A percentile compares a stretch with the other conserved stretches of the same genome.
phyloP scores from a whole-genome alignment of 2,329 filamentous ascomycete genomes.

The Fusarium redolens region DNA sequence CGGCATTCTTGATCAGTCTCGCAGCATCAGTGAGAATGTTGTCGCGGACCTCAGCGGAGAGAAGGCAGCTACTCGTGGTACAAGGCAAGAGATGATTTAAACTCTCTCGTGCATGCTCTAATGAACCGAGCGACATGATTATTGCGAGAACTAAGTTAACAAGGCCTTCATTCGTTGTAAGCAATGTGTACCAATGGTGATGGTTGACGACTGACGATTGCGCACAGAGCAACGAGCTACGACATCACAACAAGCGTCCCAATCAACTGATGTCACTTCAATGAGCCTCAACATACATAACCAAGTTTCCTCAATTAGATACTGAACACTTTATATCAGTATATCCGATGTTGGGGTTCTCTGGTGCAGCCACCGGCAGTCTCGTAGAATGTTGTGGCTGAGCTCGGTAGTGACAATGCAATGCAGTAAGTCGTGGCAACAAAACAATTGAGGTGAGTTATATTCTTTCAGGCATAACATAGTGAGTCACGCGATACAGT shows the following conservation, averaged over 20 bases:
- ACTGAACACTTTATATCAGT: accelerated
- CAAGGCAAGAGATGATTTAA: neutral
- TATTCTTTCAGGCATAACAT: accelerated
- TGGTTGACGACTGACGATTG: neutral
- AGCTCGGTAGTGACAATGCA: neutral
- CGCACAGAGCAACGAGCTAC: neutral
- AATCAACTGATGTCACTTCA: accelerated
- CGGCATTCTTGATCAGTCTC: no score
- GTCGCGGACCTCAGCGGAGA: no score
- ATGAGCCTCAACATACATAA: accelerated
- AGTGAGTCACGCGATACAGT: accelerated
- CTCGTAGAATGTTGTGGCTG: no score
- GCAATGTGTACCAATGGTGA: neutral
- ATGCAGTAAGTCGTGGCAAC: no score
- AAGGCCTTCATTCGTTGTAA: neutral
- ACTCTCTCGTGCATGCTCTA: accelerated
- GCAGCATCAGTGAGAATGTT: accelerated
- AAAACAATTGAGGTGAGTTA: neutral
- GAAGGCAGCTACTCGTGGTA: no score
- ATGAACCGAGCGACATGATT: accelerated
- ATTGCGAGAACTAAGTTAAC: neutral
- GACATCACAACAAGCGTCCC: neutral
- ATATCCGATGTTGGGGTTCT: accelerated
- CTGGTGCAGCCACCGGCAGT: accelerated
- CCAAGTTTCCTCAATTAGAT: accelerated